phyloP scores from a whole-genome alignment of 2,329 filamentous ascomycete species.

The Botrytis deweyae region DNA sequence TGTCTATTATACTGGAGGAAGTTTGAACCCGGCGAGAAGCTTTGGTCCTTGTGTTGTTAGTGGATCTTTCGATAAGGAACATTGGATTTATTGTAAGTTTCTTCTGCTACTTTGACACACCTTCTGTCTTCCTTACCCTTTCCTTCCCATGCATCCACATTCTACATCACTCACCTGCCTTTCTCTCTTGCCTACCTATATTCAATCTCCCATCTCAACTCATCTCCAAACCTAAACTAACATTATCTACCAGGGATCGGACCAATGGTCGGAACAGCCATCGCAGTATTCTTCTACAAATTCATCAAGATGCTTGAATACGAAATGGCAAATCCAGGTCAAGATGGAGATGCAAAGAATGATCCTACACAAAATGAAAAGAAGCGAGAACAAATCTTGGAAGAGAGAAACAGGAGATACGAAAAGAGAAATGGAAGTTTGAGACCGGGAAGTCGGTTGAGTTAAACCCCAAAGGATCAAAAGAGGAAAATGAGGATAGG shows the following conservation, averaged over 20 bases:
- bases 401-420: conserved; percentile 3
- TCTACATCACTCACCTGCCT: background rate
- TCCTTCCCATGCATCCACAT: background rate
- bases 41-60: conserved; percentile 50
- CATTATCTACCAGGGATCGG: conserved; percentile 44
- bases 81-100: conserved; percentile 47
- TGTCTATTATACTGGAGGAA: conserved; percentile 51
- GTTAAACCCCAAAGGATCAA: background rate
- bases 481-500: background rate
- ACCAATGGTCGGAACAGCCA: conserved; percentile 49
- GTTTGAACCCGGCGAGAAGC: conserved; percentile 49
- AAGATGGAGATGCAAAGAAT: conserved; percentile 27
- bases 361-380: conserved; percentile 19
- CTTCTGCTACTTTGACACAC: background rate
- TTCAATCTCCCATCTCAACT: background rate
- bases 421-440: conserved; percentile 12
- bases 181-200: background rate
- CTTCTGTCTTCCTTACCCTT: too few species aligned
- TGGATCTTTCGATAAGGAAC: conserved; percentile 44
- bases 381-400: conserved; percentile 13
- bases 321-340: conserved; percentile 45
- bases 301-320: conserved; percentile 53
- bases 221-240: background rate
- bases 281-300: conserved; percentile 51
- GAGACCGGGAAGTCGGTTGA: conserved; percentile 2